Percentiles rank a stretch among this genome's conserved stretches.
phyloP scores from a whole-genome alignment of 495 filamentous ascomycete species.

The Penicillium argentinense region DNA sequence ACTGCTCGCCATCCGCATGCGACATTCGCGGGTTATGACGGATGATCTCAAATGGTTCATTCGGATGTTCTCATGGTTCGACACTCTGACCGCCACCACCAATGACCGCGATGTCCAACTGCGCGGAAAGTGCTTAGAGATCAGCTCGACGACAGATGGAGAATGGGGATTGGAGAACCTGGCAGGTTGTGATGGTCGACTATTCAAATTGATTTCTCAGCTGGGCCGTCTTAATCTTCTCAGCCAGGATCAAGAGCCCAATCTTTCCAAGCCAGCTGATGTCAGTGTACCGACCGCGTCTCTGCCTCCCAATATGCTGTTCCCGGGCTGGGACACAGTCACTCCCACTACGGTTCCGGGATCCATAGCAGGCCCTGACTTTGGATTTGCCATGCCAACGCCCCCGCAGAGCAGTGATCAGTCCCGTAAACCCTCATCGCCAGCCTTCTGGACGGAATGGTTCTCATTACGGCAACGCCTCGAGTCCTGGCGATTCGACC shows the following conservation, averaged over 20 bases:
- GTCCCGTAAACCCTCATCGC: slow-evolving; percentile 25
- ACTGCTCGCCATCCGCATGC: slow-evolving; percentile 76
- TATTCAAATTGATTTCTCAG: slow-evolving; percentile 76
- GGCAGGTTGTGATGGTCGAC: slow-evolving; percentile 78
- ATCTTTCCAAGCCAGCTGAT: slow-evolving; percentile 26
- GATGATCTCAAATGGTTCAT: slow-evolving; percentile 87
- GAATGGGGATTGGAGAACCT: slow-evolving; percentile 84
- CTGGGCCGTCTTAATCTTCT: slow-evolving; percentile 87
- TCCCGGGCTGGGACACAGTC: slow-evolving; percentile 24
- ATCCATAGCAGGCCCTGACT: slow-evolving; percentile 10
- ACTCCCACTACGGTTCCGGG: slow-evolving; percentile 4
- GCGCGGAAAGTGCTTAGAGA: slow-evolving; percentile 64
- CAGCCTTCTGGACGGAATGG: slow-evolving; percentile 85
- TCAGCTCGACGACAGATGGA: slow-evolving; percentile 62
- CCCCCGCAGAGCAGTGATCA: slow-evolving; percentile 29
- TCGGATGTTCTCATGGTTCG: slow-evolving; percentile 93
- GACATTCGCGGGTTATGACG: slow-evolving; percentile 55
- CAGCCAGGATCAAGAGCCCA: slow-evolving; percentile 67
- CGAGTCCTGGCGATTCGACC: slow-evolving; percentile 77
- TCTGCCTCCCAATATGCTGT: slow-evolving; percentile 42
- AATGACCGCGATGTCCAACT: slow-evolving; percentile 93
- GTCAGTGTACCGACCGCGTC: slow-evolving; percentile 30
- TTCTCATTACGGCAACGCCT: slow-evolving; percentile 71
- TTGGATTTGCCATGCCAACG: slow-evolving; percentile 29
- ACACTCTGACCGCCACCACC: slow-evolving; percentile 88